Evolutionary conservation across 495 filamentous ascomycete genomes (phyloP), one percentile per base, ranked within the genome.

Genomic region (Elaphomyces granulatus): DNA sequence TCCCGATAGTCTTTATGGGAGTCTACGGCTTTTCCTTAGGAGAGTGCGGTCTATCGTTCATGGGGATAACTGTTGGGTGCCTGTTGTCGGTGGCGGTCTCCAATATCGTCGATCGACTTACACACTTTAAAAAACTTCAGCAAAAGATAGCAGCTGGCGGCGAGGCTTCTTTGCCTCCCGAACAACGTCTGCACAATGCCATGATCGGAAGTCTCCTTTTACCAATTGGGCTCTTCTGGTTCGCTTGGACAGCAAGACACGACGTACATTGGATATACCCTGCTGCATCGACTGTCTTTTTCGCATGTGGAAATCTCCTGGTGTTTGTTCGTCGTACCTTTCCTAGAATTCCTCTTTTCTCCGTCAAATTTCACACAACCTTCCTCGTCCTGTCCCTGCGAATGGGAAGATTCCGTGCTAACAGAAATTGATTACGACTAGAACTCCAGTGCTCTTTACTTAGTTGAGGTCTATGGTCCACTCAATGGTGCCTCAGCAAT

Each of bases 261-360:
- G 39, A 43, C n/a, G 47, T 64, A 31, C 43, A 55, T 49, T 61
- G 72, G 67, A 45, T 50, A 7, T 50, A 44, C 20, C 55, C 59
- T 53, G 33, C 72, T 54, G 45, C 71, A 53, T 66, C 75, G 2
- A 68, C 74, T 4, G 55, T 79, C 17, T 63, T 77, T 1, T 83
- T 84, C 51, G 77, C 72, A 0, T 81, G 71, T 68, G 79, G 77
- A 2, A 80, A 78, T n/a, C n/a, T n/a, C n/a, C n/a, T n/a, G n/a
- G n/a, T n/a, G n/a, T n/a, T n/a, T n/a, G n/a, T n/a, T n/a, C 48
- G n/a, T n/a, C n/a, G n/a, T n/a, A n/a, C n/a, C n/a, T n/a, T n/a
- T n/a, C n/a, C n/a, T n/a, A n/a, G n/a, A n/a, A n/a, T n/a, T n/a
- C n/a, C n/a, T n/a, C n/a, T n/a, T n/a, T n/a, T n/a, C n/a, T n/a